A percentile compares a stretch with the other conserved stretches of the same genome.
Conservation (phyloP, 148 eudicot genomes). For the Arctostaphylos glauca region DNA sequence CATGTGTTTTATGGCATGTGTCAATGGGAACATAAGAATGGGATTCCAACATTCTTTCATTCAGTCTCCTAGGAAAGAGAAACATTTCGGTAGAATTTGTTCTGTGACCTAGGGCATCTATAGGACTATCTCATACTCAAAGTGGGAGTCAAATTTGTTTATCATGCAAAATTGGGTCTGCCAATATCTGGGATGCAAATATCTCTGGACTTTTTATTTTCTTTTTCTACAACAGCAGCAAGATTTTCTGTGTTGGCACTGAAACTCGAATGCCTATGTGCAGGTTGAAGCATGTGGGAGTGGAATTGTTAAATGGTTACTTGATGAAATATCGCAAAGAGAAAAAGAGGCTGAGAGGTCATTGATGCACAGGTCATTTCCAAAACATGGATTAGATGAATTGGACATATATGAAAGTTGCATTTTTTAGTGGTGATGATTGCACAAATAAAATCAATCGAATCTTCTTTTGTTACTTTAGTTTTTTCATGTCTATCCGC, state of each 20-base stretch:
- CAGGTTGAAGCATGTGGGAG: conserved; percentile 13
- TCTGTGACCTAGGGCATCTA: neutral
- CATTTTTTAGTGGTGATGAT: neutral
- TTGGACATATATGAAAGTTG: neutral
- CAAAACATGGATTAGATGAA: neutral
- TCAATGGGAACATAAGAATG: neutral
- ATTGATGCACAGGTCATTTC: conserved; percentile 15
- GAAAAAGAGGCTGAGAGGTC: conserved; percentile 16
- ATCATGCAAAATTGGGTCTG: neutral
- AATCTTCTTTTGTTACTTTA: neutral
- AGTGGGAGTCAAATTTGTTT: neutral
- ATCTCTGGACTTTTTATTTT: neutral
- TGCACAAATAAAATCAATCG: neutral
- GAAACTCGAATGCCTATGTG: neutral
- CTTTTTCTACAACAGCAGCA: neutral
- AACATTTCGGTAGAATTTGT: neutral
- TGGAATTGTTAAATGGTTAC: conserved; percentile 21
- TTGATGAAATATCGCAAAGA: conserved; percentile 21
- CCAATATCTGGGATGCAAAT: neutral
- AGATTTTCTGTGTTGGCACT: neutral
- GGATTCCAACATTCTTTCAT: neutral
- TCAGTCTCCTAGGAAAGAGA: neutral
- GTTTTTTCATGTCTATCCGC: neutral
- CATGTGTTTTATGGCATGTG: neutral
- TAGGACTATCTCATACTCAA: neutral